Evolutionary conservation across 805 yeast species (phyloP), one percentile per base, ranked within the genome.

Genomic region (Ogataea nitratoaversa): DNA sequence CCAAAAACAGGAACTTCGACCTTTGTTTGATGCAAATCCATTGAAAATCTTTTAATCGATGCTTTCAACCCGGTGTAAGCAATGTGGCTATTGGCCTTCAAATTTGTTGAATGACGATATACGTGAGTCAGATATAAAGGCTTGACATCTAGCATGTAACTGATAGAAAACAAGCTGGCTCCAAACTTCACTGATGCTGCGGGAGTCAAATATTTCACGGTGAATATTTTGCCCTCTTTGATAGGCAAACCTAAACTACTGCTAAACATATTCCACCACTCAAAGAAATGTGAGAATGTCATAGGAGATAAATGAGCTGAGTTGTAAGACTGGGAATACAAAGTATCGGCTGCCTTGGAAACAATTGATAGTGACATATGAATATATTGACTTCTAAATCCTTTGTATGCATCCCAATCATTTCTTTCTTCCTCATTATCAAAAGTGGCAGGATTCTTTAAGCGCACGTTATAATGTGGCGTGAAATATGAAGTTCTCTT

Each of bases 251-350:
- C 78, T 49, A 84, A 70, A 40, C 82, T 80, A 19, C 91, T 82
- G n/a, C 82, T 74, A 60, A 91, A 91, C 48, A 85, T 72, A 25
- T 65, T 63, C 95, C 96, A 90, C 98, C 98, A 93, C 4, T 61
- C 56, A 53, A 78, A 79, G 64, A 93, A 89, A 44, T 79, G 84
- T 7, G 65, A 57, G 49, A 91, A 70, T 0, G 81, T 73, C 4
- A 67, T 67, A 2, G 96, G 95, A 2, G 89, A 72, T 38, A 91
- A 63, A 56, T 90, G 95, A 33, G 85, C 72, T 1, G 89, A 70
- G 62, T 90, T 91, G 50, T 80, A 79, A 9, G 78, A 60, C 3
- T 36, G 39, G 14, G 47, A 25, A 17, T 30, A 68, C 9, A 42
- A 43, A 22, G 40, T 38, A 7, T 44, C 44, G 20, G 46, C 40